phyloP scores from a whole-genome alignment of 139 green algal species.

The Asterochloris erici region DNA sequence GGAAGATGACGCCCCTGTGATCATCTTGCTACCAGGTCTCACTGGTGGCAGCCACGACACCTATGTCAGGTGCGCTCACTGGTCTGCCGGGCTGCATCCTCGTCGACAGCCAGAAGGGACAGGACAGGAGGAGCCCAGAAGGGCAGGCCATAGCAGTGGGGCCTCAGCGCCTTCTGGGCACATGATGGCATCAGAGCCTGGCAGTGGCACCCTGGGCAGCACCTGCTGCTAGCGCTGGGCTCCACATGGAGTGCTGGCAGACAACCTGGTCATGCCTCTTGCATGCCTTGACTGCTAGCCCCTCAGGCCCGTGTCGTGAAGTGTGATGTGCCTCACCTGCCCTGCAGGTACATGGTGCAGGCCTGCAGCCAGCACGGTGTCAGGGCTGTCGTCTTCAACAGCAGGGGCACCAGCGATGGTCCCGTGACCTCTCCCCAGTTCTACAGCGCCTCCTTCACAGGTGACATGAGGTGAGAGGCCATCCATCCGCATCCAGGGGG shows the following conservation, averaged over 20 bases:
- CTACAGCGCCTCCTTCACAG: slow-evolving; percentile 93
- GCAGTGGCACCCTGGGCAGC: no score
- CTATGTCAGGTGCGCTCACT: slow-evolving; percentile 57
- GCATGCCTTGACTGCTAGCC: neutral
- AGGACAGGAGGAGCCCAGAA: no score
- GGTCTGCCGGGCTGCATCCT: neutral
- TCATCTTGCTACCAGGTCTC: slow-evolving; percentile 88
- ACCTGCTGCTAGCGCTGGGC: no score
- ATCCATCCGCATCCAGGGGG: neutral
- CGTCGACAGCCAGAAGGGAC: no score
- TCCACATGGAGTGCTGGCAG: neutral
- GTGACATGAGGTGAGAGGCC: slow-evolving; percentile 60
- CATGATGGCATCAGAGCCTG: no score
- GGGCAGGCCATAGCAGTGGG: no score
- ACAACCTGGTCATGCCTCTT: neutral
- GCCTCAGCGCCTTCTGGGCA: no score
- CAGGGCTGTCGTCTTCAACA: slow-evolving; percentile 85
- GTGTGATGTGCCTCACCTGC: slow-evolving; percentile 20
- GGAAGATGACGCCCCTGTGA: slow-evolving; percentile 63
- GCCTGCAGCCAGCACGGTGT: slow-evolving; percentile 40
- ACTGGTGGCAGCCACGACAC: slow-evolving; percentile 86
- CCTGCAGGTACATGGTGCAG: slow-evolving; percentile 74
- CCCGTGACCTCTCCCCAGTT: slow-evolving; percentile 91
- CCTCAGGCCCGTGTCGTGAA: neutral
- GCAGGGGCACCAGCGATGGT: slow-evolving; percentile 75